Evolutionary conservation across 805 yeast species (phyloP).

Genomic region (Starmera dryadoides): DNA sequence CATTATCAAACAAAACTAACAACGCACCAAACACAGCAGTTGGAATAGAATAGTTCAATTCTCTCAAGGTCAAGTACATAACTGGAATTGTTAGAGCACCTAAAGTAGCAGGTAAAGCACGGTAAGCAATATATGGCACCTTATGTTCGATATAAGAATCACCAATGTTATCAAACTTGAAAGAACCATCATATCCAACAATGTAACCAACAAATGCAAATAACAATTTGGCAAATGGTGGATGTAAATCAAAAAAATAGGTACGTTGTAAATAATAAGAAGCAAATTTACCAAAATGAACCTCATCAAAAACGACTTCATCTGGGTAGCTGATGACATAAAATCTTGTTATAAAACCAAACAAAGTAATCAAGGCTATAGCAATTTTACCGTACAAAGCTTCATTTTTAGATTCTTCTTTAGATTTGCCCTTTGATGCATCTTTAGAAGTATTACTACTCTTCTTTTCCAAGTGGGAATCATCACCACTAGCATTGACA

Average conservation of each 20-base stretch:
- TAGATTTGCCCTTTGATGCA: no score
- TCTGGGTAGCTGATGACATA: slow-evolving; percentile 54
- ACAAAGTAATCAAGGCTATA: slow-evolving; percentile 50
- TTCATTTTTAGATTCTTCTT: background rate
- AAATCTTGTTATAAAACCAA: slow-evolving; percentile 65
- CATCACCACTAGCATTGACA: background rate
- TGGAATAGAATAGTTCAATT: slow-evolving; percentile 69
- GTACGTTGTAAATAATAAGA: slow-evolving; percentile 82
- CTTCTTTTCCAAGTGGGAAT: background rate
- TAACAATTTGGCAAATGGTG: slow-evolving; percentile 92
- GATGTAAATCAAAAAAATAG: slow-evolving; percentile 94
- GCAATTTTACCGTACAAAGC: slow-evolving; percentile 31
- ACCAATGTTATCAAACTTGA: slow-evolving; percentile 88
- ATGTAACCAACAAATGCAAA: slow-evolving; percentile 88
- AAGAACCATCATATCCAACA: slow-evolving; percentile 85
- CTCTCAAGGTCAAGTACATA: slow-evolving; percentile 79
- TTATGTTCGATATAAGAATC: slow-evolving; percentile 69
- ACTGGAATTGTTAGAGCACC: slow-evolving; percentile 81
- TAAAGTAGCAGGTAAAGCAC: slow-evolving; percentile 71
- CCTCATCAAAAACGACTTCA: slow-evolving; percentile 82
- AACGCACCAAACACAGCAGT: slow-evolving; percentile 73
- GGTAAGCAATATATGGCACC: slow-evolving; percentile 81
- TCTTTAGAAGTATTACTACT: background rate
- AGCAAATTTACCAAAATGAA: slow-evolving; percentile 82
- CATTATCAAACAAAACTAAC: slow-evolving; percentile 79